phyloP scores from a whole-genome alignment of 2,329 filamentous ascomycete genomes.

The Trichoderma afroharzianum region DNA sequence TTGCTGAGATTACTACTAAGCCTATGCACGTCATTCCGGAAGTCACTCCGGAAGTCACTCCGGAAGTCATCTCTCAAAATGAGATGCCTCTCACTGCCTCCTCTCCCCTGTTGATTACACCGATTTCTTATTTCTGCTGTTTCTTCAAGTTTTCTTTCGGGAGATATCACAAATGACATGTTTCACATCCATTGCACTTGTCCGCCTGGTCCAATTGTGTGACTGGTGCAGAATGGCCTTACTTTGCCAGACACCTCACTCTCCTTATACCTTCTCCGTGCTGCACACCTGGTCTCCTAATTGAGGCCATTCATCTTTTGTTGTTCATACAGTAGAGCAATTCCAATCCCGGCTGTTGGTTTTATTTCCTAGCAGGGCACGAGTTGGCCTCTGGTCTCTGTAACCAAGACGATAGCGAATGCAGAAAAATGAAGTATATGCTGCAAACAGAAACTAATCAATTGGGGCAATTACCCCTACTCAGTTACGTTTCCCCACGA shows the following conservation, averaged over 20 bases:
- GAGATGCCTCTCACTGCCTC: neutral
- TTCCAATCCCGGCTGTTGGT: neutral
- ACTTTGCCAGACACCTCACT: neutral
- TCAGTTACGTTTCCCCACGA: slow-evolving; percentile 79
- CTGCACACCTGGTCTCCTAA: neutral
- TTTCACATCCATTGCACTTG: neutral
- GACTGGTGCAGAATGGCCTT: neutral
- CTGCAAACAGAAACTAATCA: neutral
- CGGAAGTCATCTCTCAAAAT: neutral
- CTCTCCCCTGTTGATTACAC: neutral
- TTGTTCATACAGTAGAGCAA: neutral
- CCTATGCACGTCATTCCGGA: neutral
- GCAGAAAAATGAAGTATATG: neutral
- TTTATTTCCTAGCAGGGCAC: neutral
- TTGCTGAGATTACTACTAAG: neutral
- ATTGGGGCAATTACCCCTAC: neutral
- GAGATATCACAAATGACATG: neutral
- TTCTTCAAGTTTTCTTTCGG: neutral
- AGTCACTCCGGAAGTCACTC: neutral
- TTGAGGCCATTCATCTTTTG: neutral
- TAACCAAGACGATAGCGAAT: neutral
- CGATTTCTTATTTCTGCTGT: neutral
- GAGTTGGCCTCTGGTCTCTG: neutral
- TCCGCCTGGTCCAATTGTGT: neutral
- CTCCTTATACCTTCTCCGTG: neutral